These are phyloP conservation scores for Rhynchospora breviuscula DNA, from an alignment of 176 grass and related monocot species.

Conservation along the genomic window DNA sequence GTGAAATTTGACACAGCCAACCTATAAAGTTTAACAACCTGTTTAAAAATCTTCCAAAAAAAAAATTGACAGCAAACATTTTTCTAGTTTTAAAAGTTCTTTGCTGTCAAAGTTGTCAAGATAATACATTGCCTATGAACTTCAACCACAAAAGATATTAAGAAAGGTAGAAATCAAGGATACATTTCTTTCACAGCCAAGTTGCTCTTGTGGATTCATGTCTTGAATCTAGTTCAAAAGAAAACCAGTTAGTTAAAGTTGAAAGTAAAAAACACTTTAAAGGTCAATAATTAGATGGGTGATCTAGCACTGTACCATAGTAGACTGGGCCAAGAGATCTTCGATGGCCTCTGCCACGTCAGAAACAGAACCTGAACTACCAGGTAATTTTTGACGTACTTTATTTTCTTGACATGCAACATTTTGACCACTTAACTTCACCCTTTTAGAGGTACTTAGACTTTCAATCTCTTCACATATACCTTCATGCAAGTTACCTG, in stretches of 20 bases:
- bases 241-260: slow-evolving; percentile 9
- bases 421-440: slow-evolving; percentile 7
- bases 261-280: background rate
- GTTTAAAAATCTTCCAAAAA: background rate
- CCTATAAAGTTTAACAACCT: background rate
- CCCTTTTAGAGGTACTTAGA: slow-evolving; percentile 38
- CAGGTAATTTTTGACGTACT: slow-evolving; percentile 35
- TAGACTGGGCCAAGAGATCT: slow-evolving; percentile 66
- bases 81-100: background rate
- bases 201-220: slow-evolving; percentile 33
- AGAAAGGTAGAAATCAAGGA: slow-evolving; percentile 35
- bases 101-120: background rate
- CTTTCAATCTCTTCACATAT: slow-evolving; percentile 37
- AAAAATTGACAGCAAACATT: too few relatives aligned
- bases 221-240: slow-evolving; percentile 50
- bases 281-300: background rate
- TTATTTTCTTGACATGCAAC: slow-evolving; percentile 28
- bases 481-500: slow-evolving; percentile 15
- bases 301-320: slow-evolving; percentile 44
- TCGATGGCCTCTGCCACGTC: slow-evolving; percentile 84
- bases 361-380: slow-evolving; percentile 38
- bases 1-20: background rate
- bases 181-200: slow-evolving; percentile 43
- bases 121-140: background rate
- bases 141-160: background rate